These are phyloP conservation scores for Lathyrus oleraceus DNA, from an alignment of 306 rosid genomes.

Conservation along the genomic window DNA sequence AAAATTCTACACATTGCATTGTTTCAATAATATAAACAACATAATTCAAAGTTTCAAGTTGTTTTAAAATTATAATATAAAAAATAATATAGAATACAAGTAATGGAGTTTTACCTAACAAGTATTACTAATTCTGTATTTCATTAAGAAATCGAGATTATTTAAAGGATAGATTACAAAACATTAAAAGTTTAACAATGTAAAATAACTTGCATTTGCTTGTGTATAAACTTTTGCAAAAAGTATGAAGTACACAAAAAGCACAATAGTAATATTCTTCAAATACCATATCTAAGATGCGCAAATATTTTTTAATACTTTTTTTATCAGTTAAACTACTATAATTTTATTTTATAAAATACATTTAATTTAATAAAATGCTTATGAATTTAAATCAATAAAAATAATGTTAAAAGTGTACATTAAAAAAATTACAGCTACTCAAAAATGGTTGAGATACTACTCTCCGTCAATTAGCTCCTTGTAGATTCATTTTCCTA, in stretches of 20 bases:
- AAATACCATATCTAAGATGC: neutral
- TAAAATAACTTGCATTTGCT: neutral
- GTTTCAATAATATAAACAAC: too few species aligned
- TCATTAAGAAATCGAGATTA: neutral
- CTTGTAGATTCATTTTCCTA: constrained; percentile 9
- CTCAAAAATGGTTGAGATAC: neutral
- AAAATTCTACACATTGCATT: too few species aligned
- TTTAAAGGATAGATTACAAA: neutral
- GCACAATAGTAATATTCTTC: neutral
- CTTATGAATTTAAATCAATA: too few species aligned
- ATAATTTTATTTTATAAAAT: too few species aligned
- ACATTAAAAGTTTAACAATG: neutral
- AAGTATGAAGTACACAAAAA: neutral
- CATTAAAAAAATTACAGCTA: too few species aligned
- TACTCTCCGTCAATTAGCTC: neutral
- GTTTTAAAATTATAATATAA: too few species aligned
- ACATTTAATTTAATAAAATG: too few species aligned
- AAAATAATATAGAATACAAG: too few species aligned
- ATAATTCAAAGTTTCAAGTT: too few species aligned
- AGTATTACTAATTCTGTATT: neutral
- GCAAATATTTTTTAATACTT: too few species aligned
- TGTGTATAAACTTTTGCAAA: neutral
- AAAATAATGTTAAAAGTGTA: neutral
- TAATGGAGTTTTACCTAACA: too few species aligned
- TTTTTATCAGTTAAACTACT: too few species aligned